Conservation (phyloP, 2,329 filamentous ascomycete species). For the Ophiostoma tasmaniense region DNA sequence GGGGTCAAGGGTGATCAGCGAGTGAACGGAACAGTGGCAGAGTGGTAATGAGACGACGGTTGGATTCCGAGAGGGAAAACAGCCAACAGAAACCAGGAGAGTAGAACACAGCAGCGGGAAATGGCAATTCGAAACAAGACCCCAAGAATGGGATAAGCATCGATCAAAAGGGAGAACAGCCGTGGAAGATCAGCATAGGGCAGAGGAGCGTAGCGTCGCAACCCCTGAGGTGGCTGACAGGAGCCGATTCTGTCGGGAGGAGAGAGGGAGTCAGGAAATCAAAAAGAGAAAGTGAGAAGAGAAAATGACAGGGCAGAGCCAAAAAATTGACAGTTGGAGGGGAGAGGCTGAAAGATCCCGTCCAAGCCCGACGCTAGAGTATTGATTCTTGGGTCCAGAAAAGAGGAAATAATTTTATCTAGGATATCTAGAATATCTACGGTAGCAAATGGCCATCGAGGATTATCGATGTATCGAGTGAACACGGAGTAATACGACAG, state of each 20-base stretch:
- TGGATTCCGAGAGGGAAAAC: background rate
- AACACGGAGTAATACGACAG: background rate
- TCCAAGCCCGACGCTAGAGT: background rate
- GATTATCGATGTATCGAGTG: background rate
- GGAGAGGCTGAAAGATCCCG: conserved; percentile 2
- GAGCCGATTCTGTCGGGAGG: background rate
- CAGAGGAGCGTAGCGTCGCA: background rate
- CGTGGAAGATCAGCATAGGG: background rate
- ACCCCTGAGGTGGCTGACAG: background rate
- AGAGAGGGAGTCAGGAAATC: background rate
- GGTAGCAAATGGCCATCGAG: background rate
- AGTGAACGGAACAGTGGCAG: background rate
- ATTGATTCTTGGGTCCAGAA: background rate
- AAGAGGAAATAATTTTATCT: too few relatives aligned
- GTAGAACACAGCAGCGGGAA: background rate
- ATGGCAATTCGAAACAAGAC: background rate
- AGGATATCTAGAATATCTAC: background rate
- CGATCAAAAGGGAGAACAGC: background rate
- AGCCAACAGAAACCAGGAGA: background rate
- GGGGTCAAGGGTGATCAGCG: background rate
- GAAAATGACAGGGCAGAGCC: background rate
- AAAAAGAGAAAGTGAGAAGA: background rate
- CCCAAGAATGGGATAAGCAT: background rate
- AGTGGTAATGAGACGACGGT: background rate
- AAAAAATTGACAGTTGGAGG: background rate